Percentiles rank a stretch among this genome's conserved stretches.
Conservation (phyloP, 305 asterid genomes). For the Fraxinus paxiana region DNA sequence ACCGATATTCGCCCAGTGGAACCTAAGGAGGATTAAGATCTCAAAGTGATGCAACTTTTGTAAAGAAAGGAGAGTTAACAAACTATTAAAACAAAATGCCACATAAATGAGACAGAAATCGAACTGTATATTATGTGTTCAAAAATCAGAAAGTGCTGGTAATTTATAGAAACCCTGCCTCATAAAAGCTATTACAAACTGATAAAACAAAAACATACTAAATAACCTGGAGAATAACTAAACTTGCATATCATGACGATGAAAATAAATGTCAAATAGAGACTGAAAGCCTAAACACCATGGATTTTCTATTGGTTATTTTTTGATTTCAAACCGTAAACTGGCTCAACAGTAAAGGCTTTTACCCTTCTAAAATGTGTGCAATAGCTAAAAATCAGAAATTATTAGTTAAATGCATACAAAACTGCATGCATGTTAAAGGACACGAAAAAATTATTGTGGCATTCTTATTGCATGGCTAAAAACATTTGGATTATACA, state of each 20-base stretch:
- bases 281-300: slow-evolving; percentile 19
- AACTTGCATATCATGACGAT: neutral
- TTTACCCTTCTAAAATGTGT: slow-evolving; percentile 4
- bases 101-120: slow-evolving; percentile 1
- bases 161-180: neutral
- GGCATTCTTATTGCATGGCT: neutral
- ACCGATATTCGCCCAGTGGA: slow-evolving; percentile 84
- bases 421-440: neutral
- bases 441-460: neutral
- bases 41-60: slow-evolving; percentile 23
- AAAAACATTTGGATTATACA: neutral
- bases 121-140: neutral
- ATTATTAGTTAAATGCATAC: neutral
- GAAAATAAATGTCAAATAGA: slow-evolving; percentile 10
- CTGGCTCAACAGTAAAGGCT: neutral
- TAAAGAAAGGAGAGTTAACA: neutral
- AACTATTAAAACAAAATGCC: neutral
- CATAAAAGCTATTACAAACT: neutral
- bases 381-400: slow-evolving; percentile 9
- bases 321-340: neutral
- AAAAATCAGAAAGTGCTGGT: neutral
- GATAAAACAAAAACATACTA: neutral
- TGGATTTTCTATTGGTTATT: slow-evolving; percentile 2
- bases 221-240: neutral
- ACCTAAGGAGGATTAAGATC: slow-evolving; percentile 54